These are phyloP conservation scores for Lithocarpus polystachyus DNA, from an alignment of 306 rosid genomes.

Conservation along the genomic window DNA sequence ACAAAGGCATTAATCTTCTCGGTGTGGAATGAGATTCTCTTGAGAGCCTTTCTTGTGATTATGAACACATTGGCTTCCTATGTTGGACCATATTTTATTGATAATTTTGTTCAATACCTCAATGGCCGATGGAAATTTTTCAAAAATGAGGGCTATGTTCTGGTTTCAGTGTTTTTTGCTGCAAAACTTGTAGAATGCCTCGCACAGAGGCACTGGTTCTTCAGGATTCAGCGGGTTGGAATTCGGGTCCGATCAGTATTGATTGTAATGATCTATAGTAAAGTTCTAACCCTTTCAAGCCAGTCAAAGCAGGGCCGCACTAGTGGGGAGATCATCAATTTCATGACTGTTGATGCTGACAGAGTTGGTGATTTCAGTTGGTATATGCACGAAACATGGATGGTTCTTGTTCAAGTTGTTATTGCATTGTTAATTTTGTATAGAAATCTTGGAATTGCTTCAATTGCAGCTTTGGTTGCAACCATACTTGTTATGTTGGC, in stretches of 20 bases:
- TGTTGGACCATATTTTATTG: constrained; percentile 48
- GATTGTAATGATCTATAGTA: constrained; percentile 37
- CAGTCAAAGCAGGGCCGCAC: constrained; percentile 45
- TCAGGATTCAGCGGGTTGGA: constrained; percentile 35
- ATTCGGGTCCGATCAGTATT: constrained; percentile 31
- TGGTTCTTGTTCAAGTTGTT: constrained; percentile 32
- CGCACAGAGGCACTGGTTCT: constrained; percentile 39
- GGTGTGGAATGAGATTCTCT: constrained; percentile 36
- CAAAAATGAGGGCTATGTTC: constrained; percentile 36
- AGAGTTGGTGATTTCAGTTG: constrained; percentile 40
- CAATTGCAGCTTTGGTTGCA: constrained; percentile 37
- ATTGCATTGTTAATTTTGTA: constrained; percentile 47
- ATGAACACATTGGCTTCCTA: constrained; percentile 37
- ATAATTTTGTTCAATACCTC: constrained; percentile 49
- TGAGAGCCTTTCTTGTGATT: constrained; percentile 13
- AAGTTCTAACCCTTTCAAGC: constrained; percentile 46
- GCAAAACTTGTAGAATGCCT: constrained; percentile 50
- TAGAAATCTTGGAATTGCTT: constrained; percentile 47
- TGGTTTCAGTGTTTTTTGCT: constrained; percentile 36
- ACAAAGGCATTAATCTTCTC: constrained; percentile 33
- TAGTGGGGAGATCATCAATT: constrained; percentile 46
- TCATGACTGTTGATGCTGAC: constrained; percentile 54
- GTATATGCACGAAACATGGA: constrained; percentile 44
- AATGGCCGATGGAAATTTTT: constrained; percentile 29
- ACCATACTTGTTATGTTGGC: constrained; percentile 44